Conservation (phyloP, 2,329 filamentous ascomycete species). For the Elsinoe necatrix region DNA sequence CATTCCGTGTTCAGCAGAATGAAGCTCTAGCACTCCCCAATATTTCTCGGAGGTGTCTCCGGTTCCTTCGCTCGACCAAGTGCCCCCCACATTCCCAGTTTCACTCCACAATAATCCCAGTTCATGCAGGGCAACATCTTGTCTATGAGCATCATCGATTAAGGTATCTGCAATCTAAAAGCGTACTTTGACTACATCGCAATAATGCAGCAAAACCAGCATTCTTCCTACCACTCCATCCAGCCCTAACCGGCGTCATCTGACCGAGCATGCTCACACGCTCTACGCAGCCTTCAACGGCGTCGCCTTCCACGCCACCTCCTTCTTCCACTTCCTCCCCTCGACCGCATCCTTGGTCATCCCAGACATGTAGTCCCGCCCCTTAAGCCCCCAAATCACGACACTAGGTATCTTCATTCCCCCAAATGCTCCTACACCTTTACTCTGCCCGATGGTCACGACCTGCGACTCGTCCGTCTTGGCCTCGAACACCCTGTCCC, state of each 20-base stretch:
- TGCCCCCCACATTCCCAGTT: not conserved
- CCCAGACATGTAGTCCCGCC: slow-evolving; percentile 29
- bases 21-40: not conserved
- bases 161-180: slow-evolving; percentile 8
- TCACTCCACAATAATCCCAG: not conserved
- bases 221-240: too few species aligned
- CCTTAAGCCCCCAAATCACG: slow-evolving; percentile 32
- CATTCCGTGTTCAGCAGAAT: not conserved
- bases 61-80: too few species aligned
- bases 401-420: slow-evolving; percentile 33
- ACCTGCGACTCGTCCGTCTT: slow-evolving; percentile 29
- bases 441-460: slow-evolving; percentile 32
- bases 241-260: too few species aligned
- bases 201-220: not conserved
- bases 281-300: slow-evolving; percentile 8
- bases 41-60: not conserved
- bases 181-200: not conserved
- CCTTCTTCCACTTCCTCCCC: slow-evolving; percentile 23
- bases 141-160: slow-evolving; percentile 3
- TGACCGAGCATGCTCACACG: not conserved
- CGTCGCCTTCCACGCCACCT: slow-evolving; percentile 18
- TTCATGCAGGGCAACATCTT: not conserved
- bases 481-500: slow-evolving; percentile 21
- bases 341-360: slow-evolving; percentile 22
- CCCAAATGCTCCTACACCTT: slow-evolving; percentile 32